Evolutionary conservation across 305 asterid genomes (phyloP).

Genomic region (Ajuga reptans): DNA sequence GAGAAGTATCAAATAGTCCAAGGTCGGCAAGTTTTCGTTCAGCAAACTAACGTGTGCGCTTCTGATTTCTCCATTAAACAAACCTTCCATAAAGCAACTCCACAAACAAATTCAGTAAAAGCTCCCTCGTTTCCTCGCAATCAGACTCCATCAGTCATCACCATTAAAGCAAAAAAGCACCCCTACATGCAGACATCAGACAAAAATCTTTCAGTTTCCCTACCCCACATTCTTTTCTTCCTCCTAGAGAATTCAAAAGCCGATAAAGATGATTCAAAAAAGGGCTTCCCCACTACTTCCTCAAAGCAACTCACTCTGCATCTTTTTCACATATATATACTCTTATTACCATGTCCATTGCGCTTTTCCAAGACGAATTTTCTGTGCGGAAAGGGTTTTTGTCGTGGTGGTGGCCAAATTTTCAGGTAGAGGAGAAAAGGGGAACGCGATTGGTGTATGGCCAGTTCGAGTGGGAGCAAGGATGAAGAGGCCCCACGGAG

Average conservation of each 20-base stretch:
- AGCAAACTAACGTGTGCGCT: not conserved
- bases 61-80: conserved; percentile 6
- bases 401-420: conserved; percentile 9
- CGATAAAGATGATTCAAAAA: conserved; percentile 16
- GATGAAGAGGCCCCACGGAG: conserved; percentile 53
- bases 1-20: not conserved
- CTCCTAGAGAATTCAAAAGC: conserved; percentile 39
- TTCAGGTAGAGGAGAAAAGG: not conserved
- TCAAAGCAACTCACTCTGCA: conserved; percentile 44
- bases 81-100: not conserved
- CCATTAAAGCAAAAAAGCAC: conserved; percentile 31
- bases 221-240: conserved; percentile 64
- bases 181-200: conserved; percentile 15
- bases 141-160: conserved; percentile 18
- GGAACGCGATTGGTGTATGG: conserved; percentile 36
- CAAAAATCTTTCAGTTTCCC: conserved; percentile 13
- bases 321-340: conserved; percentile 18
- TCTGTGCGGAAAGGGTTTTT: conserved; percentile 13
- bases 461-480: conserved; percentile 89
- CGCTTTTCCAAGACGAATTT: conserved; percentile 26
- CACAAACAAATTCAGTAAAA: conserved; percentile 12
- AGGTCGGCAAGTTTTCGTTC: not conserved
- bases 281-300: conserved; percentile 45
- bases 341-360: conserved; percentile 22
- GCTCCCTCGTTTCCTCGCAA: conserved; percentile 18